A percentile compares a stretch with the other conserved stretches of the same genome.
phyloP scores from a whole-genome alignment of 176 grass and related monocot species.

The Areca catechu region DNA sequence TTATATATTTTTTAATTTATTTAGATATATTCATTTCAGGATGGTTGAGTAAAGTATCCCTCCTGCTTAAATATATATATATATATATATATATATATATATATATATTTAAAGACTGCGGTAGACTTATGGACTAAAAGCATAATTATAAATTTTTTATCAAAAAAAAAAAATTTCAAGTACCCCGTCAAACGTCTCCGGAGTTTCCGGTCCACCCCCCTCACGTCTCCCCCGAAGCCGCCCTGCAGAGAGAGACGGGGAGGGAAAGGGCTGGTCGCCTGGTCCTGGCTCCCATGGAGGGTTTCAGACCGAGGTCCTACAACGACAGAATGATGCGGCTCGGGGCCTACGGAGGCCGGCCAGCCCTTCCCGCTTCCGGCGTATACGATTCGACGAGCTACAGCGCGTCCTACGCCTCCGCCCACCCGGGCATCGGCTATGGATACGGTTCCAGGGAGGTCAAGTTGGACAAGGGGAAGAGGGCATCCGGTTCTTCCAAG shows the following conservation, averaged over 20 bases:
- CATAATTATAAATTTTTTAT: too few species aligned
- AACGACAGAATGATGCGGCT: slow-evolving; percentile 50
- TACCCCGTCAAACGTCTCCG: too few species aligned
- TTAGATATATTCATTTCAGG: too few species aligned
- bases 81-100: too few species aligned
- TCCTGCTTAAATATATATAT: too few species aligned
- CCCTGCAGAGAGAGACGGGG: slow-evolving; percentile 14
- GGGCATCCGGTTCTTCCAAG: slow-evolving; percentile 25
- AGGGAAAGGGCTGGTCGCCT: slow-evolving; percentile 29
- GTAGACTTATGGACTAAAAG: too few species aligned
- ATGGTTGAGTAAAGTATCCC: too few species aligned
- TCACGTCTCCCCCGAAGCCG: too few species aligned
- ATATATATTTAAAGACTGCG: too few species aligned
- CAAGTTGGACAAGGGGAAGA: slow-evolving; percentile 1
- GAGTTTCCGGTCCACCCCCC: too few species aligned
- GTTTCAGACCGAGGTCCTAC: slow-evolving; percentile 49
- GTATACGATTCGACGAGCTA: slow-evolving; percentile 5
- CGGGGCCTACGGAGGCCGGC: slow-evolving; percentile 39
- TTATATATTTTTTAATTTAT: too few species aligned
- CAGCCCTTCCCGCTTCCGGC: slow-evolving; percentile 7
- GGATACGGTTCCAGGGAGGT: neutral
- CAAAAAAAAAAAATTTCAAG: too few species aligned
- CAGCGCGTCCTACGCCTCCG: slow-evolving; percentile 23
- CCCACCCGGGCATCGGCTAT: slow-evolving; percentile 26
- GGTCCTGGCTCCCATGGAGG: slow-evolving; percentile 45